Conservation (phyloP, 2,329 filamentous ascomycete species). For the Rhytidhysteron rufulum region DNA sequence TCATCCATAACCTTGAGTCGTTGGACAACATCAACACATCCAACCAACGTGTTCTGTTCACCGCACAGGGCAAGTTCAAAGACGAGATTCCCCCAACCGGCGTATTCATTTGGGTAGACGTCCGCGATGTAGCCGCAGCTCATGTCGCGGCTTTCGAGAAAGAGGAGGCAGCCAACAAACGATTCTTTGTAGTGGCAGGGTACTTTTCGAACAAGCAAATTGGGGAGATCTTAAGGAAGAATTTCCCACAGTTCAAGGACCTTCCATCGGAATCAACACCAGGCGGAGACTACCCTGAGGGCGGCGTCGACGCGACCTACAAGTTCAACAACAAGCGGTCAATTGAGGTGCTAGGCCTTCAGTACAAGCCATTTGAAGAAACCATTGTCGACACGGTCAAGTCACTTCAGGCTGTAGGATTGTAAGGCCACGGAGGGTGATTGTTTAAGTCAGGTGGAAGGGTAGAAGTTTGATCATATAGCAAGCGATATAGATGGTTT, state of each 20-base stretch:
- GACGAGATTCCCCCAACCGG: conserved; percentile 56
- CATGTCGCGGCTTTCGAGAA: conserved; percentile 59
- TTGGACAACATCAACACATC: conserved; percentile 68
- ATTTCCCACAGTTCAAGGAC: conserved; percentile 52
- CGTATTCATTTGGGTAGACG: conserved; percentile 48
- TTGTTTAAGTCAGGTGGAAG: background rate
- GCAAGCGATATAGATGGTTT: too few relatives aligned
- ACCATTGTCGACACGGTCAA: conserved; percentile 61
- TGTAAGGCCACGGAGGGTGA: conserved; percentile 21
- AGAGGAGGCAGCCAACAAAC: conserved; percentile 55
- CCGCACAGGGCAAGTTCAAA: conserved; percentile 61
- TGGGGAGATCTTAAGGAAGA: conserved; percentile 52
- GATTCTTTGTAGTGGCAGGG: conserved; percentile 59
- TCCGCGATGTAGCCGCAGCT: conserved; percentile 56
- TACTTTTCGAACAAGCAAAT: conserved; percentile 61
- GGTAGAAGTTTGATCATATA: too few relatives aligned
- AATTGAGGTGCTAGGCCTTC: conserved; percentile 55
- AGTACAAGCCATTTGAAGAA: conserved; percentile 57
- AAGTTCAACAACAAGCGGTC: conserved; percentile 55
- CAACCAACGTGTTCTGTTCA: conserved; percentile 62
- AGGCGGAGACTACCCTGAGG: conserved; percentile 45
- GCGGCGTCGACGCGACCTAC: conserved; percentile 40
- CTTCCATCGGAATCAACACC: conserved; percentile 43
- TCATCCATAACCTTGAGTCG: conserved; percentile 56
- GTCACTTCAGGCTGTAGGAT: conserved; percentile 55